Evolutionary conservation across 345 rosid genomes (phyloP).

Genomic region (Turnera subulata): DNA sequence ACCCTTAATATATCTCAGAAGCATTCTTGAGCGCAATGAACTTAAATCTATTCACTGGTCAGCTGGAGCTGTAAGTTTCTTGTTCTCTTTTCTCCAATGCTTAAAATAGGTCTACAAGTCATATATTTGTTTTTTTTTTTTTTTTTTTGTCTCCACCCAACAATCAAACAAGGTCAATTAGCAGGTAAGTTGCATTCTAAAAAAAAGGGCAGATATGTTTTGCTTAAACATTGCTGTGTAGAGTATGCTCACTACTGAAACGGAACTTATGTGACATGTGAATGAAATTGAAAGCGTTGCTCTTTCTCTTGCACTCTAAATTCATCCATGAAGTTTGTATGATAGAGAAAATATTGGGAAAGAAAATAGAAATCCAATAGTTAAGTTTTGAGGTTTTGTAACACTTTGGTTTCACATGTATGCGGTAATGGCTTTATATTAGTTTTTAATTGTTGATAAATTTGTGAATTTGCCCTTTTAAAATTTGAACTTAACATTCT

Average conservation of each 20-base stretch:
- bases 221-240: background rate
- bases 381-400: background rate
- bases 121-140: background rate
- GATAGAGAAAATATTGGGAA: background rate
- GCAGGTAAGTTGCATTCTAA: background rate
- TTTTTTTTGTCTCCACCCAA: background rate
- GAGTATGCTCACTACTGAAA: background rate
- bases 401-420: background rate
- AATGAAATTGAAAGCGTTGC: background rate
- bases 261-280: background rate
- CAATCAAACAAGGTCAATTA: background rate
- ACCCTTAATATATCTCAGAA: constrained; percentile 52
- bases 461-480: background rate
- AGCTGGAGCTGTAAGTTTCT: constrained; percentile 62
- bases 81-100: constrained; percentile 1
- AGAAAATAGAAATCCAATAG: background rate
- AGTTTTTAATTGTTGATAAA: background rate
- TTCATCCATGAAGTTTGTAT: background rate
- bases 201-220: background rate
- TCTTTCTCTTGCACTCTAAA: background rate
- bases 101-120: background rate
- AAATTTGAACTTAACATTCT: constrained; percentile 2
- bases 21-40: constrained; percentile 71
- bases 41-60: constrained; percentile 80
- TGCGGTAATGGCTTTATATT: background rate